These are phyloP conservation scores for Apiotrichum montevideense DNA, from an alignment of 1,284 basidiomycete species.

Conservation along the genomic window DNA sequence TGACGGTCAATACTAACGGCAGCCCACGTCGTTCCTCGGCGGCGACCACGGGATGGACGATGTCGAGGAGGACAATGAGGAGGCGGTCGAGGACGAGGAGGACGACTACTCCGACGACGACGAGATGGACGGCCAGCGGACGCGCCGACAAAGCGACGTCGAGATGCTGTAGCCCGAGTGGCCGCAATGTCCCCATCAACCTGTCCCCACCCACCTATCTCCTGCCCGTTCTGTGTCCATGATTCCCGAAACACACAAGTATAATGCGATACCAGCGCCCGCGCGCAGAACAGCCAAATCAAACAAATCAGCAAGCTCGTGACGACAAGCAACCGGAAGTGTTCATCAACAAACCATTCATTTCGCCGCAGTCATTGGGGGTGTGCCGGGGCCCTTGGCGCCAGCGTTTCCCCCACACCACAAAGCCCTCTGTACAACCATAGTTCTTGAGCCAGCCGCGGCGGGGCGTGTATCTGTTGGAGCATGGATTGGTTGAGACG, in stretches of 20 bases:
- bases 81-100: conserved; percentile 40
- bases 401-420: not conserved
- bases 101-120: conserved; percentile 44
- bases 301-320: too few relatives aligned
- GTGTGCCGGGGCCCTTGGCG: too few relatives aligned
- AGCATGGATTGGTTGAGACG: conserved; percentile 6
- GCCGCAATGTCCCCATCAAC: not conserved
- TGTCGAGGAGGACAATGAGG: conserved; percentile 34
- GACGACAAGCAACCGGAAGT: not conserved
- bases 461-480: conserved; percentile 9
- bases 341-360: not conserved
- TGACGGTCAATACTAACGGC: not conserved
- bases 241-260: conserved; percentile 6
- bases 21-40: conserved; percentile 48
- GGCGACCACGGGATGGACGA: conserved; percentile 41
- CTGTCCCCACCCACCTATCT: too few relatives aligned
- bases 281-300: too few relatives aligned
- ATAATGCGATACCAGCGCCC: conserved; percentile 5
- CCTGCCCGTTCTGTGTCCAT: too few relatives aligned
- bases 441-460: conserved; percentile 4
- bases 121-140: conserved; percentile 38
- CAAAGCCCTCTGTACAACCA: conserved; percentile 1
- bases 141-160: conserved; percentile 43
- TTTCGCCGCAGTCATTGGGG: not conserved
- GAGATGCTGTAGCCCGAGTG: conserved; percentile 36